phyloP scores from a whole-genome alignment of 2,329 filamentous ascomycete species.

The Aspergillus glaucus region DNA sequence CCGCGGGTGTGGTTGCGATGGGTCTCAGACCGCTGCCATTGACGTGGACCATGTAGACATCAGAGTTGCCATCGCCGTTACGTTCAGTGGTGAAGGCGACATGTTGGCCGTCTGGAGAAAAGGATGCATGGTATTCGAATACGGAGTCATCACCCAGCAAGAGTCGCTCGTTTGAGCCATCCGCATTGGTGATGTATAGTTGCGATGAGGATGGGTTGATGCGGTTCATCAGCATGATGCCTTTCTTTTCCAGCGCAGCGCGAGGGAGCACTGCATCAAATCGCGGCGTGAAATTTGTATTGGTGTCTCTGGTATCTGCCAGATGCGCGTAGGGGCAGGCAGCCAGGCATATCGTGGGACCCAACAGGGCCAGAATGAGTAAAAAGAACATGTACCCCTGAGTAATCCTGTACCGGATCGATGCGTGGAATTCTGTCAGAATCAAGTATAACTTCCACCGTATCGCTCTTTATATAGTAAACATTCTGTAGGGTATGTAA shows the following conservation, averaged over 20 bases:
- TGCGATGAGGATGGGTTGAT: constrained; percentile 5
- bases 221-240: constrained; percentile 6
- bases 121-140: constrained; percentile 7
- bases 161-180: constrained; percentile 4
- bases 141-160: constrained; percentile 3
- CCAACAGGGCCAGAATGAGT: too few relatives aligned
- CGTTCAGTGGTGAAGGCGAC: constrained; percentile 8
- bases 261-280: too few relatives aligned
- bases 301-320: too few relatives aligned
- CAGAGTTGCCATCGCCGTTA: constrained; percentile 7
- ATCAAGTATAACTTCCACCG: too few relatives aligned
- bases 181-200: constrained; percentile 6
- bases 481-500: too few relatives aligned
- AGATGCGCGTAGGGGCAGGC: too few relatives aligned
- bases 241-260: background rate
- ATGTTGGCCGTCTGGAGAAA: constrained; percentile 6
- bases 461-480: too few relatives aligned
- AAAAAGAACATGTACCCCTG: too few relatives aligned
- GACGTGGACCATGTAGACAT: constrained; percentile 6
- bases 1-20: background rate
- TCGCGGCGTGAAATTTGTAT: too few relatives aligned
- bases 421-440: too few relatives aligned
- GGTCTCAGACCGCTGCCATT: constrained; percentile 1
- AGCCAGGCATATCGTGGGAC: too few relatives aligned
- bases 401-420: too few relatives aligned